Evolutionary conservation across 352 stramenopile species (phyloP), one percentile per base, ranked within the genome.

Genomic region (Pythium periplocum): DNA sequence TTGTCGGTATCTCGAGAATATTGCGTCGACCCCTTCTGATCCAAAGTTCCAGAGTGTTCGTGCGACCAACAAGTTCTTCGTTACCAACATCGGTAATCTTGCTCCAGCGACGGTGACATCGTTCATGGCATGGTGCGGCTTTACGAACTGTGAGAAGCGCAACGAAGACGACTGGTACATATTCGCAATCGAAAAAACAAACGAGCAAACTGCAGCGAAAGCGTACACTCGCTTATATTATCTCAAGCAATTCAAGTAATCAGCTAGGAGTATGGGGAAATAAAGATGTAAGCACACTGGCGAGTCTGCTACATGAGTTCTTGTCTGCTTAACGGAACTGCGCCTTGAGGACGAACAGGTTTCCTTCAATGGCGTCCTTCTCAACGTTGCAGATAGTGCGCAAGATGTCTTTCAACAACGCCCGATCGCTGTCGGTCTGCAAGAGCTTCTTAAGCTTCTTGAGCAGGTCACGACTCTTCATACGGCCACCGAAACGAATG

Each of bases 351-450:
- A 94, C 83, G 34, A 94, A 71, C 50, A 90, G 46, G 39, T 75
- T 77, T 30, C 81, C 83, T 62, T 94, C 83, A 61, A 94, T 88
- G 2, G 82, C 81, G 59, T 94, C 81, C 36, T 88, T 79, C 55
- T 94, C 81, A 37, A 91, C 77, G 55, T 94, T 79, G 55, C 81
- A 92, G 71, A 94, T 94, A 30, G 81, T 94, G 45, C 83, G 81
- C 59, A 94, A 51, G 42, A 94, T 94, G 35, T 94, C 83, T 64
- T 90, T 89, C 12, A 94, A 78, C 66, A 94, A 63, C 26, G 81
- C 76, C 53, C 84, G 83, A 54, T 94, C 82, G 36, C 92, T 74
- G 47, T 88, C 77, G 45, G 83, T 94, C 4, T 87, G 63, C 11
- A 94, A 77, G 45, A 90, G 53, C 57, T 89, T 91, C 69, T 87